Evolutionary conservation across 2,329 filamentous ascomycete genomes (phyloP), one percentile per base, ranked within the genome.

Genomic region (Colletotrichum abscissum): DNA sequence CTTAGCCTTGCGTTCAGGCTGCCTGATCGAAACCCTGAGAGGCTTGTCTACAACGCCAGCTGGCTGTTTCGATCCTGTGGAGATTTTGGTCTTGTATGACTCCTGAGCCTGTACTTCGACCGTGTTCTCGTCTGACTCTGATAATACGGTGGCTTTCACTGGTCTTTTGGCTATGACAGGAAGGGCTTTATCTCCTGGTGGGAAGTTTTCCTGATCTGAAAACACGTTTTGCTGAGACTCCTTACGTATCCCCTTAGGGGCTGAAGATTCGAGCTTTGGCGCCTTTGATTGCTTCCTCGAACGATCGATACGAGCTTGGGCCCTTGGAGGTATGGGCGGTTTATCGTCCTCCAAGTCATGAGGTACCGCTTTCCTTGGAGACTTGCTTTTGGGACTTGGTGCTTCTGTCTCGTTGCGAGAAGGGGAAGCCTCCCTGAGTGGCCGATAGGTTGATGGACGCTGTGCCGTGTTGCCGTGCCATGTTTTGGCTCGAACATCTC

Each of bases 1-100:
- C 12, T 76, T 80, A 9, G 75, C 72, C 14, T 76, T 77, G 12
- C 74, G 77, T n/a, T 67, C 49, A n/a, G 64, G 72, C 62, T 63
- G 22, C 38, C 60, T 33, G 67, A 74, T 33, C 33, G 69, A 52
- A 60, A 73, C 56, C 66, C 74, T 57, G 42, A 57, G 46, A 9
- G 58, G 52, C 58, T 67, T 74, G 28, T 52, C 38, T 4, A 19
- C 14, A 7, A 24, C 26, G 19, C 30, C 30, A 3, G 46, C n/a
- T 3, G 63, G 5, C 11, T 62, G 22, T 12, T n/a, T 38, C 14
- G 30, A 28, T 4, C n/a, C 16, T 49, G 6, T 12, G 35, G 24
- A 1, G 11, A 19, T 12, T 1, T 12, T 33, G 7, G 14, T 22
- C 2, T 26, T 28, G 3, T 26, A 46, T n/a, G 6, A 26, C 12